Conservation (phyloP, 129 eudicot species). For the Tagetes patula region DNA sequence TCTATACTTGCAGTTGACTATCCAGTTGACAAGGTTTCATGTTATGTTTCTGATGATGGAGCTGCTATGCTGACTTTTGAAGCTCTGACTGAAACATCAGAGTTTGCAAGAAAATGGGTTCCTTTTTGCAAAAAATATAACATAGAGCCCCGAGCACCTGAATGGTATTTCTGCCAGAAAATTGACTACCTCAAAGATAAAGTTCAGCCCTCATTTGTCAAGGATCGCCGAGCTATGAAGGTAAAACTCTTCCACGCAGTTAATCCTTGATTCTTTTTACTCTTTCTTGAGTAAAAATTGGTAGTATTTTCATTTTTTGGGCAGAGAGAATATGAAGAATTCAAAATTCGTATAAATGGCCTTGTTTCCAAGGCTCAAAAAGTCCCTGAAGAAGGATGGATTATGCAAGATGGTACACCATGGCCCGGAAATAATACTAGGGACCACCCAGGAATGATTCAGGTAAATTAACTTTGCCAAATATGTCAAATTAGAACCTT, state of each 20-base stretch:
- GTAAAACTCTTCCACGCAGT: constrained; percentile 18
- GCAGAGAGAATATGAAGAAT: constrained; percentile 54
- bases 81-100: constrained; percentile 50
- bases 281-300: constrained; percentile 9
- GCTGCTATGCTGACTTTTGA: constrained; percentile 58
- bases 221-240: constrained; percentile 56
- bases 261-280: background rate
- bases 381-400: constrained; percentile 54
- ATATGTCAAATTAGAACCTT: background rate
- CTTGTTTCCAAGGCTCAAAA: constrained; percentile 45
- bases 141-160: constrained; percentile 59
- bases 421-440: constrained; percentile 54
- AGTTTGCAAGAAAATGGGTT: constrained; percentile 51
- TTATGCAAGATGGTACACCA: constrained; percentile 54
- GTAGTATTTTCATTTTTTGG: background rate
- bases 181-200: constrained; percentile 42
- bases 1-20: constrained; percentile 59
- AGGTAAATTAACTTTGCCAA: constrained; percentile 24
- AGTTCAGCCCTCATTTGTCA: constrained; percentile 41
- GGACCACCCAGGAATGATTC: constrained; percentile 57
- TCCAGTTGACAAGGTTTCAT: constrained; percentile 82
- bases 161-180: constrained; percentile 45
- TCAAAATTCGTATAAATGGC: constrained; percentile 41
- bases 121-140: constrained; percentile 45
- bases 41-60: constrained; percentile 98